Evolutionary conservation across 768 basidiomycete genomes (phyloP).

Genomic region (Boletus rufocinnamomeus): DNA sequence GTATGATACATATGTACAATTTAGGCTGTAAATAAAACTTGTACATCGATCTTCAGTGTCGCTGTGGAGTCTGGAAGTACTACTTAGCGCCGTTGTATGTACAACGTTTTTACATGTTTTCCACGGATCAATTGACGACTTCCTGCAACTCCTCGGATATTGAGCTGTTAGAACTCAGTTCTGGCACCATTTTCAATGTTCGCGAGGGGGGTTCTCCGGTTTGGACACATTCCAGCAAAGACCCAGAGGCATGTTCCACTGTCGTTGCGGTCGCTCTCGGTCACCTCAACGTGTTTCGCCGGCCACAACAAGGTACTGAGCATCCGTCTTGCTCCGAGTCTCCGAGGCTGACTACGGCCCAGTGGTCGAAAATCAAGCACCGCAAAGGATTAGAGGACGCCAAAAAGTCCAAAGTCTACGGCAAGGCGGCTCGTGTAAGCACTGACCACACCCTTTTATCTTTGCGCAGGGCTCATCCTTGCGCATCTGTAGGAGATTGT

Average conservation of each 20-base stretch:
- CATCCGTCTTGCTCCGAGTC: background rate
- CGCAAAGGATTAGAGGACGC: conserved; percentile 66
- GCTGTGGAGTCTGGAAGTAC: background rate
- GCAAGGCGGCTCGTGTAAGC: conserved; percentile 56
- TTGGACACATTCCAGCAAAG: conserved; percentile 6
- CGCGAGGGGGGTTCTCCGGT: background rate
- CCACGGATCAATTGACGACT: background rate
- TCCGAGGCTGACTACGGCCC: conserved; percentile 8
- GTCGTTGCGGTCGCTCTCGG: conserved; percentile 28
- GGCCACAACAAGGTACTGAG: conserved; percentile 44
- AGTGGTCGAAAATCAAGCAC: conserved; percentile 82
- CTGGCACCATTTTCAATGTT: conserved; percentile 1
- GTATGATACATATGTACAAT: background rate
- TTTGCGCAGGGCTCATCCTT: conserved; percentile 2
- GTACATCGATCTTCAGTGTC: background rate
- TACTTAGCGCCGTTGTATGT: background rate
- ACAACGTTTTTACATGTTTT: background rate
- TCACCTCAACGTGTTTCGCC: conserved; percentile 28
- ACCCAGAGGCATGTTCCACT: background rate
- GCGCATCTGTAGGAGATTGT: conserved; percentile 53
- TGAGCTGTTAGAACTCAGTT: background rate
- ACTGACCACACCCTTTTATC: background rate
- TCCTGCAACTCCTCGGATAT: background rate
- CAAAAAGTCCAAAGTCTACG: conserved; percentile 58
- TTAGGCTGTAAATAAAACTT: background rate